Conservation (phyloP, 257 asterid species). For the Craterostigma plantagineum region DNA sequence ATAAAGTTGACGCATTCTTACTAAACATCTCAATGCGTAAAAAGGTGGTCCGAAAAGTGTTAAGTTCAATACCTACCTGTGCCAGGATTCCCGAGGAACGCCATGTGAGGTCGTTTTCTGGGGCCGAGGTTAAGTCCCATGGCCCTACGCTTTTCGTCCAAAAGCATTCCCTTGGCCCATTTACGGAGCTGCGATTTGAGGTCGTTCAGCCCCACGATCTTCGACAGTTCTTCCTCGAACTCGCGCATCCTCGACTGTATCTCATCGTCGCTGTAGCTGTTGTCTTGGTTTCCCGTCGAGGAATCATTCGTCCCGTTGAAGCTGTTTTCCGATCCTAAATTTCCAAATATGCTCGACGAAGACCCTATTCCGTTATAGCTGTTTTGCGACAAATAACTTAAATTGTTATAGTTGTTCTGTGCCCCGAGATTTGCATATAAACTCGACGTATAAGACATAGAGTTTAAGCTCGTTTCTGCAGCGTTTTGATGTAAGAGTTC, state of each 20-base stretch:
- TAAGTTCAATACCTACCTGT: constrained; percentile 31
- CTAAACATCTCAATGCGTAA: no score
- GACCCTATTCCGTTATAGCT: no score
- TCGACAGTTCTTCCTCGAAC: constrained; percentile 57
- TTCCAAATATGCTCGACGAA: no score
- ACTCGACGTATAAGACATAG: not conserved
- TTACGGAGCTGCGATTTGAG: constrained; percentile 60
- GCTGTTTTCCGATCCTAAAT: no score
- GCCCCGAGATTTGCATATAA: no score
- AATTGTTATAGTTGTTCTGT: no score
- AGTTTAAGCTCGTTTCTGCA: no score
- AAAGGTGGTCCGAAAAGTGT: no score
- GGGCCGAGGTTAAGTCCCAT: constrained; percentile 71
- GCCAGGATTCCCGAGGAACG: constrained; percentile 95
- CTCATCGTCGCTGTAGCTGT: constrained; percentile 82
- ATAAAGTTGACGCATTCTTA: no score
- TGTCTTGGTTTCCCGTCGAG: constrained; percentile 40
- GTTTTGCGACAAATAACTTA: no score
- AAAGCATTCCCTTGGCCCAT: constrained; percentile 94
- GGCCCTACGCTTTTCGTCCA: constrained; percentile 78
- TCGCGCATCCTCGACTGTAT: constrained; percentile 71
- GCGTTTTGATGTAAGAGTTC: no score
- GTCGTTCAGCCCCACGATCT: constrained; percentile 51
- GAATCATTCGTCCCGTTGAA: no score
- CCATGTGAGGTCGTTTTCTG: constrained; percentile 91